phyloP scores from a whole-genome alignment of 331 rosid genomes.

The Quercus tomentella region DNA sequence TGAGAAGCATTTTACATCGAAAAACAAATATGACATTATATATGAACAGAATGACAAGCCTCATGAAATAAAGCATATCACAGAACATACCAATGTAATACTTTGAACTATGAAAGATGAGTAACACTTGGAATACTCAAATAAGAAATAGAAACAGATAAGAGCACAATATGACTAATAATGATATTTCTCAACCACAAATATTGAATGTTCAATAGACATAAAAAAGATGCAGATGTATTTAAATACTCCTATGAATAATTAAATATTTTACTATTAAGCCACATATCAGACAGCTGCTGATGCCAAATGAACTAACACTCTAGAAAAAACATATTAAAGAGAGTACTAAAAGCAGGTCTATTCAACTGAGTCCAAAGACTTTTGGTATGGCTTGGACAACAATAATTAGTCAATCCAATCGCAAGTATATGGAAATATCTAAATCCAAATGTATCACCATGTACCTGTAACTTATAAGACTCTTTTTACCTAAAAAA shows the following conservation, averaged over 20 bases:
- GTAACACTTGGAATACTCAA: not conserved
- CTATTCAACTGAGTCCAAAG: not conserved
- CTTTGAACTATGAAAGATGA: not conserved
- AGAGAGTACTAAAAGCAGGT: not conserved
- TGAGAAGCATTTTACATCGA: not conserved
- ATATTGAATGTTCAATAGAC: not conserved
- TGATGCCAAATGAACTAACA: not conserved
- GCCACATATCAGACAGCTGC: not conserved
- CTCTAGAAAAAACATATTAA: not conserved
- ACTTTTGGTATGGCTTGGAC: not conserved
- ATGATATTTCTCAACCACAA: not conserved
- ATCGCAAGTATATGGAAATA: not conserved
- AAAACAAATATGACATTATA: not conserved
- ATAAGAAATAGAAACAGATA: not conserved
- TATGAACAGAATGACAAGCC: not conserved
- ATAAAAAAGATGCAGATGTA: not conserved
- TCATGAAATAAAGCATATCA: not conserved
- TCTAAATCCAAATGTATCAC: not conserved
- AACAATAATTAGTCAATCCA: not conserved
- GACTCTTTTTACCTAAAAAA: too few relatives aligned
- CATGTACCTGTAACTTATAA: too few relatives aligned
- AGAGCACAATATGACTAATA: not conserved
- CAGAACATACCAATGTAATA: not conserved
- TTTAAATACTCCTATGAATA: not conserved
- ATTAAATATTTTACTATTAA: not conserved